Evolutionary conservation across 805 yeast genomes (phyloP).

Genomic region (Metschnikowia henanensis): DNA sequence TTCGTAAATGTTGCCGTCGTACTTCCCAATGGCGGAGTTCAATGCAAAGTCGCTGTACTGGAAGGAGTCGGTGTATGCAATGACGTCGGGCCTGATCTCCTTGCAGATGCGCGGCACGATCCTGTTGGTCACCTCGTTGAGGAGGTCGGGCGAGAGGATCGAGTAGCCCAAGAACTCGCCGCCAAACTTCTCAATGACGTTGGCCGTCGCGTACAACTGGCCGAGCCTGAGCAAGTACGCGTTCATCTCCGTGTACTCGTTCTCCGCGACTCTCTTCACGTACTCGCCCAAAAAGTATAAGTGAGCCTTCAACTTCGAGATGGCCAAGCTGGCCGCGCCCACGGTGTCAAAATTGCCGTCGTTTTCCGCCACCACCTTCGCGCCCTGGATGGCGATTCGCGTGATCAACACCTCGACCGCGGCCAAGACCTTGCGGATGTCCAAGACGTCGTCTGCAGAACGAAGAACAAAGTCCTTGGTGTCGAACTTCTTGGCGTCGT

Average conservation of each 20-base stretch:
- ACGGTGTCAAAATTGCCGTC: slow-evolving; percentile 20
- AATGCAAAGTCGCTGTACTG: slow-evolving; percentile 19
- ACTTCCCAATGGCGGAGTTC: slow-evolving; percentile 20
- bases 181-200: slow-evolving; percentile 20
- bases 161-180: slow-evolving; percentile 20
- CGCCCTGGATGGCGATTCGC: slow-evolving; percentile 20
- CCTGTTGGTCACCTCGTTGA: slow-evolving; percentile 19
- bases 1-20: slow-evolving; percentile 22
- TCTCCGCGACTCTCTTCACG: slow-evolving; percentile 11
- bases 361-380: slow-evolving; percentile 18
- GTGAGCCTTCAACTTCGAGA: slow-evolving; percentile 23
- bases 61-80: slow-evolving; percentile 22
- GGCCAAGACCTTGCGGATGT: slow-evolving; percentile 15
- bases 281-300: slow-evolving; percentile 19
- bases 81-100: slow-evolving; percentile 20
- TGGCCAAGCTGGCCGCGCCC: slow-evolving; percentile 20
- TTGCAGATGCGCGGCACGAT: slow-evolving; percentile 17
- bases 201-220: slow-evolving; percentile 20
- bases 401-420: slow-evolving; percentile 21
- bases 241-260: slow-evolving; percentile 14
- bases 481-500: slow-evolving; percentile 18
- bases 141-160: slow-evolving; percentile 15
- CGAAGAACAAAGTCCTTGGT: slow-evolving; percentile 13
- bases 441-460: slow-evolving; percentile 14
- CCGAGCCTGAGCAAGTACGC: slow-evolving; percentile 18